phyloP scores from a whole-genome alignment of 2,329 filamentous ascomycete genomes.

The Aureobasidium uvarum region DNA sequence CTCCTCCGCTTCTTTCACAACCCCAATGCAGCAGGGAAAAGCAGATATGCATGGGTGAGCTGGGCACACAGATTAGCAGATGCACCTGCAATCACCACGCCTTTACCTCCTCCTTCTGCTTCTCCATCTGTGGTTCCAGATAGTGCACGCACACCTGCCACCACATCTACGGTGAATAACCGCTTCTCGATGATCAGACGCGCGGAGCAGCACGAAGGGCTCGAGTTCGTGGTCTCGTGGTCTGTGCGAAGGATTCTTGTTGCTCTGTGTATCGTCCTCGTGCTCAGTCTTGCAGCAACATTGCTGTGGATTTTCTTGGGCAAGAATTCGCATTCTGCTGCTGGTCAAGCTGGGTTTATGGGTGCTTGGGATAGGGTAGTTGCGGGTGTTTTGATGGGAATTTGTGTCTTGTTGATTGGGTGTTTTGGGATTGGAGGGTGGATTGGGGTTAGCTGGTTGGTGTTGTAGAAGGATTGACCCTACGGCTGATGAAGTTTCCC shows the following conservation, averaged over 20 bases:
- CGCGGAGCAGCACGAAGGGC: slow-evolving; percentile 36
- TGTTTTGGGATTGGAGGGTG: slow-evolving; percentile 38
- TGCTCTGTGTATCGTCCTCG: slow-evolving; percentile 35
- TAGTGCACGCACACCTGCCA: neutral
- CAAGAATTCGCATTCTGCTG: slow-evolving; percentile 28
- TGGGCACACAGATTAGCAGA: slow-evolving; percentile 43
- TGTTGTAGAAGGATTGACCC: slow-evolving; percentile 34
- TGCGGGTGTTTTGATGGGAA: slow-evolving; percentile 38
- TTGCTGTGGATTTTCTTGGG: slow-evolving; percentile 43
- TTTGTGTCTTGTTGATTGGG: slow-evolving; percentile 40
- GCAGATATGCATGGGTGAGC: slow-evolving; percentile 46
- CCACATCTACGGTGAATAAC: slow-evolving; percentile 16
- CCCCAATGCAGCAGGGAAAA: slow-evolving; percentile 40
- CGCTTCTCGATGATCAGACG: slow-evolving; percentile 24
- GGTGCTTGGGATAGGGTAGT: slow-evolving; percentile 40
- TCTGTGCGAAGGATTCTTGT: slow-evolving; percentile 35
- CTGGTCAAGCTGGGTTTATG: slow-evolving; percentile 32
- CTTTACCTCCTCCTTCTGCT: neutral
- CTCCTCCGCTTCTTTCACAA: slow-evolving; percentile 40
- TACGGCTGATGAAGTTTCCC: too few species aligned
- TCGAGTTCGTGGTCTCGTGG: slow-evolving; percentile 42
- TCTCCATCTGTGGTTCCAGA: neutral
- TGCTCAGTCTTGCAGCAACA: slow-evolving; percentile 35
- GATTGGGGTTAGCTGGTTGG: slow-evolving; percentile 42
- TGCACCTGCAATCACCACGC: slow-evolving; percentile 25